Conservation (phyloP, 306 rosid genomes). For the Urtica urens region DNA sequence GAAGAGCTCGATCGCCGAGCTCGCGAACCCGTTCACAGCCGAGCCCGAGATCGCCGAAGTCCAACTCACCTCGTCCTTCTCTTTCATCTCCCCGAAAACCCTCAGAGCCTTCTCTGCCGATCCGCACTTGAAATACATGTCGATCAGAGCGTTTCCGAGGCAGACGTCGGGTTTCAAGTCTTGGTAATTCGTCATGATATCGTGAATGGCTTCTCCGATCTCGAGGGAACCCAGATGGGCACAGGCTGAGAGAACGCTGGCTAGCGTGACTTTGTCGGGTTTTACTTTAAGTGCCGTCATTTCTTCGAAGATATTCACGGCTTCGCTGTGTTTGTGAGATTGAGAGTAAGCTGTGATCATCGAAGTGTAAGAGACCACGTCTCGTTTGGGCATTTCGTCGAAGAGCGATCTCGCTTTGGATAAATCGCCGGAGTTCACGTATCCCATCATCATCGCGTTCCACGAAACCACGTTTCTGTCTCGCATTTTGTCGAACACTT, state of each 20-base stretch:
- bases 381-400: slow-evolving; percentile 45
- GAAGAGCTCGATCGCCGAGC: slow-evolving; percentile 47
- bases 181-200: slow-evolving; percentile 33
- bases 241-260: slow-evolving; percentile 82
- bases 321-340: slow-evolving; percentile 44
- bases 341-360: slow-evolving; percentile 72
- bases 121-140: slow-evolving; percentile 89
- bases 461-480: slow-evolving; percentile 59
- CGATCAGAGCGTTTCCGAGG: slow-evolving; percentile 67
- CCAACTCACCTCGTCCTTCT: slow-evolving; percentile 65
- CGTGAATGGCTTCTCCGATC: slow-evolving; percentile 57
- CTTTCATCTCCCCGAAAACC: slow-evolving; percentile 53
- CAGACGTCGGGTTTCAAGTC: slow-evolving; percentile 49
- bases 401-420: slow-evolving; percentile 41
- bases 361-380: slow-evolving; percentile 78
- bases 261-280: slow-evolving; percentile 55
- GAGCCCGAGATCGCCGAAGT: slow-evolving; percentile 63
- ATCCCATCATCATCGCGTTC: slow-evolving; percentile 64
- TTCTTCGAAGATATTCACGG: slow-evolving; percentile 55
- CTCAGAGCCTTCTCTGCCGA: slow-evolving; percentile 56
- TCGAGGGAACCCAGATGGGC: slow-evolving; percentile 78
- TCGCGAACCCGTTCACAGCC: slow-evolving; percentile 74
- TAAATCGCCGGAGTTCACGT: slow-evolving; percentile 42
- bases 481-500: slow-evolving; percentile 52
- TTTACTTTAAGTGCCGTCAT: slow-evolving; percentile 72